Conservation (phyloP, 371 early-diverging fungal genomes). For the Apophysomyces elegans region DNA sequence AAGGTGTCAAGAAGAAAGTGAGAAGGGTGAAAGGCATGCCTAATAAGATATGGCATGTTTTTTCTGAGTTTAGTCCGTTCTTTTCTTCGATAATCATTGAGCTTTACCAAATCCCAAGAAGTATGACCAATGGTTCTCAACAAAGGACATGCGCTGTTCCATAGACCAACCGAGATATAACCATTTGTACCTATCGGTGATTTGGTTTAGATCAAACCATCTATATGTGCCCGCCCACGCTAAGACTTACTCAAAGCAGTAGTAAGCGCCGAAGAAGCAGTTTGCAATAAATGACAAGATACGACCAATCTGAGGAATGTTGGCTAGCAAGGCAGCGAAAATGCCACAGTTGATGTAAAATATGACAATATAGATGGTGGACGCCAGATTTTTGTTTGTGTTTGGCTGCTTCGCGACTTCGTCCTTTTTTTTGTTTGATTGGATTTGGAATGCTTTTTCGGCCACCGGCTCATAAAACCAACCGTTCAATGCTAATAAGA, state of each 20-base stretch:
- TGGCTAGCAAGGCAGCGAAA: conserved; percentile 31
- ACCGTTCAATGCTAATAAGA: conserved; percentile 47
- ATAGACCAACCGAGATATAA: conserved; percentile 51
- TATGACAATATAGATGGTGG: conserved; percentile 40
- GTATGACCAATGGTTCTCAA: conserved; percentile 59
- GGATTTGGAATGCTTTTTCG: conserved; percentile 26
- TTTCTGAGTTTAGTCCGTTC: no score
- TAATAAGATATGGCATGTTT: background rate
- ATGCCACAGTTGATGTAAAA: conserved; percentile 51
- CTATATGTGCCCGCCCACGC: no score
- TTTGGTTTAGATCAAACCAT: no score
- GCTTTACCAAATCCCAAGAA: conserved; percentile 58
- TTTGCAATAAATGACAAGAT: conserved; percentile 40
- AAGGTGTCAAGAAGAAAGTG: conserved; percentile 52
- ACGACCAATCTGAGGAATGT: conserved; percentile 45
- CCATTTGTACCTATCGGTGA: conserved; percentile 52
- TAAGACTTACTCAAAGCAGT: conserved; percentile 56
- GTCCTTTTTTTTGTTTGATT: conserved; percentile 12
- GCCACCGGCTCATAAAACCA: conserved; percentile 42
- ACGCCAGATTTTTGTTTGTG: conserved; percentile 28
- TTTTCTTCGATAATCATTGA: background rate
- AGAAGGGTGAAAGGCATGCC: conserved; percentile 44
- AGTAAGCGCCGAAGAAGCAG: conserved; percentile 55
- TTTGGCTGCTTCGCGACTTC: conserved; percentile 11
- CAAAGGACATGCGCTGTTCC: conserved; percentile 53